Evolutionary conservation across 2,329 filamentous ascomycete genomes (phyloP), one percentile per base, ranked within the genome.

Genomic region (Trichophyton schoenleinii): DNA sequence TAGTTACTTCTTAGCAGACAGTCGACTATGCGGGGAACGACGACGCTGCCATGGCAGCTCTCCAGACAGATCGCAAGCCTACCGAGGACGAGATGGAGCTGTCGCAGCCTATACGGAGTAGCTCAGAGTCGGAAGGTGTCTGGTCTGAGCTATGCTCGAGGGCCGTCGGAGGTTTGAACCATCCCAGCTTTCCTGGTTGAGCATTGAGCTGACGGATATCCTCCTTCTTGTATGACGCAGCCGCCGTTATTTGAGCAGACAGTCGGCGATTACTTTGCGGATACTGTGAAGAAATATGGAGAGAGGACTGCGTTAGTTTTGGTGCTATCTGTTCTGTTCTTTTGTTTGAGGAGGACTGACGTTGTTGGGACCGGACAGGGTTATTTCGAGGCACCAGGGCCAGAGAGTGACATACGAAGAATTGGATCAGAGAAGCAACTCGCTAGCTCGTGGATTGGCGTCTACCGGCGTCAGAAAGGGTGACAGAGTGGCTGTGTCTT

Each of bases 401-500:
- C 75, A 74, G 1, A 79, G 77, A 1, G 77, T 95, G 61, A 92
- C 86, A 0, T 97, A 95, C 72, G 77, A 84, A 58, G 79, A 79
- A 4, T 83, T 99, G 8, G 89, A 97, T 71, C 75, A 80, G 2
- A 80, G 83, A 62, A 95, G 90, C 64, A 92, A 91, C 77, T 79
- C 81, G 2, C 78, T 96, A 7, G 90, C 91, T 0, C 77, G 81
- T 58, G 88, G 89, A 0, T 76, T 96, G 15, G 75, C 81, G 25
- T 82, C 82, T 0, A 76, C 87, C 0, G 90, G 89, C 2, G 88
- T 96, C 0, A 79, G 76, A 63, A 95, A 91, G 69, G 91, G 90
- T 3, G 87, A 95, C 70, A 82, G 90, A 36, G 88, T 97, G 9
- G 91, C 89, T 13, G 84, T 96, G 28, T 92, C 87, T 63, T 77